Percentiles rank a stretch among this genome's conserved stretches.
These are phyloP conservation scores for Leccinum uliginosum DNA, from an alignment of 768 basidiomycete genomes.

Conservation along the genomic window DNA sequence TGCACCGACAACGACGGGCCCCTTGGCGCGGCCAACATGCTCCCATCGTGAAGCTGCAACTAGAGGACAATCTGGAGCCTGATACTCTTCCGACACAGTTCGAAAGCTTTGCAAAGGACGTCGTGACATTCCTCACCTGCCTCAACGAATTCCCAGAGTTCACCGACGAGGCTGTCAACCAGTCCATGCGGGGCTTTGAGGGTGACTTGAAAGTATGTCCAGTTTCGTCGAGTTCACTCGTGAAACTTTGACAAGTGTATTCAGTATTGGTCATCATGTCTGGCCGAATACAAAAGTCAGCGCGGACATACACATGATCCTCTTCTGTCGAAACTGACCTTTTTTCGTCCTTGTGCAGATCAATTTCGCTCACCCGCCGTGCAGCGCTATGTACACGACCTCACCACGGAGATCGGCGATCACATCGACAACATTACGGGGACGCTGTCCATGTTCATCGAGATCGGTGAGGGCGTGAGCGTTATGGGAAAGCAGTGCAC, in stretches of 20 bases:
- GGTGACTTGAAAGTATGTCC: conserved; percentile 44
- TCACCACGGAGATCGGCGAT: conserved; percentile 48
- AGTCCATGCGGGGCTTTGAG: conserved; percentile 46
- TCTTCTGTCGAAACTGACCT: conserved; percentile 6
- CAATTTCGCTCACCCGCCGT: conserved; percentile 52
- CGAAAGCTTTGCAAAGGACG: conserved; percentile 43
- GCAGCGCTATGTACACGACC: conserved; percentile 52
- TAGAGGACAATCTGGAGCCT: conserved; percentile 42
- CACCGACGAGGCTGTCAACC: conserved; percentile 47
- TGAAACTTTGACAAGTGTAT: conserved; percentile 11
- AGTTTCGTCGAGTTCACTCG: not conserved
- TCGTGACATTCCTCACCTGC: conserved; percentile 49
- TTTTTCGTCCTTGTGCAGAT: conserved; percentile 24
- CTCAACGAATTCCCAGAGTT: conserved; percentile 57
- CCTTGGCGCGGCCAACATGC: conserved; percentile 34
- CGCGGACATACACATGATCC: not conserved
- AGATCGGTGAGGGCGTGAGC: conserved; percentile 41
- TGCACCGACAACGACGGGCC: conserved; percentile 27
- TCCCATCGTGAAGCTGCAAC: conserved; percentile 32
- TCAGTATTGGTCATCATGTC: conserved; percentile 53
- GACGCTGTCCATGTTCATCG: conserved; percentile 49
- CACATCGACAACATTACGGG: conserved; percentile 50
- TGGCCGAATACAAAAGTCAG: conserved; percentile 44
- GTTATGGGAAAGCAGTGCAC: conserved; percentile 16
- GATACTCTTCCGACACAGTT: conserved; percentile 47